phyloP scores from a whole-genome alignment of 1,284 basidiomycete genomes.

The Leccinum subrobustum region DNA sequence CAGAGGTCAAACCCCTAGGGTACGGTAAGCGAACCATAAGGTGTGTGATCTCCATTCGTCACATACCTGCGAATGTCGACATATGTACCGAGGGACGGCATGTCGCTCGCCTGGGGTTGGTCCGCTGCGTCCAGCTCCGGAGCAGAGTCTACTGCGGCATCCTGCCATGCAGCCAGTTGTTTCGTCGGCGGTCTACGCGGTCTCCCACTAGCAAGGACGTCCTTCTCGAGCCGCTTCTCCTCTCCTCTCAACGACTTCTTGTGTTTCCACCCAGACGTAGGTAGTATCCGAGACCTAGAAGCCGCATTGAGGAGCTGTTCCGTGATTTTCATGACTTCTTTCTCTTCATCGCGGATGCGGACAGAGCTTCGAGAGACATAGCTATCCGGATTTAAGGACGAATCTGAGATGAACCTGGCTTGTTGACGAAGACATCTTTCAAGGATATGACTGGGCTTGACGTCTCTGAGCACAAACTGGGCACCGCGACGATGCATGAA shows the following conservation, averaged over 20 bases:
- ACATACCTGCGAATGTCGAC: slow-evolving; percentile 61
- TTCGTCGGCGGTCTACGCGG: slow-evolving; percentile 17
- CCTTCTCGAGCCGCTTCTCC: slow-evolving; percentile 31
- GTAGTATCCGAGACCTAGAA: slow-evolving; percentile 23
- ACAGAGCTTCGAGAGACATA: not conserved
- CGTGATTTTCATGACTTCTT: slow-evolving; percentile 25
- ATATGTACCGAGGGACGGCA: slow-evolving; percentile 47
- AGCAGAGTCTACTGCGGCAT: slow-evolving; percentile 9
- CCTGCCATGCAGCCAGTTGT: slow-evolving; percentile 24
- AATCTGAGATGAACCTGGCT: slow-evolving; percentile 1
- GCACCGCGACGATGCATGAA: slow-evolving; percentile 28
- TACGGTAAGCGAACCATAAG: slow-evolving; percentile 11
- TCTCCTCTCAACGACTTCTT: slow-evolving; percentile 31
- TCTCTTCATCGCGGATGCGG: slow-evolving; percentile 7
- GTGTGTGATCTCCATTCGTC: not conserved
- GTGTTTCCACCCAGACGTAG: slow-evolving; percentile 31
- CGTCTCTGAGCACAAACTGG: slow-evolving; percentile 20
- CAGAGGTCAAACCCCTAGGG: slow-evolving; percentile 42
- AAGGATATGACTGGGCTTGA: slow-evolving; percentile 15
- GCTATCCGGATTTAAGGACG: slow-evolving; percentile 1
- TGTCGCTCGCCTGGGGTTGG: slow-evolving; percentile 13
- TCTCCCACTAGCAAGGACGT: slow-evolving; percentile 10
- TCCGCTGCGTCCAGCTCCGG: slow-evolving; percentile 17
- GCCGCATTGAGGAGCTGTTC: slow-evolving; percentile 31
- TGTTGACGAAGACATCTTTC: slow-evolving; percentile 8